phyloP scores from a whole-genome alignment of 352 stramenopile genomes.

The Phytophthora meadii region DNA sequence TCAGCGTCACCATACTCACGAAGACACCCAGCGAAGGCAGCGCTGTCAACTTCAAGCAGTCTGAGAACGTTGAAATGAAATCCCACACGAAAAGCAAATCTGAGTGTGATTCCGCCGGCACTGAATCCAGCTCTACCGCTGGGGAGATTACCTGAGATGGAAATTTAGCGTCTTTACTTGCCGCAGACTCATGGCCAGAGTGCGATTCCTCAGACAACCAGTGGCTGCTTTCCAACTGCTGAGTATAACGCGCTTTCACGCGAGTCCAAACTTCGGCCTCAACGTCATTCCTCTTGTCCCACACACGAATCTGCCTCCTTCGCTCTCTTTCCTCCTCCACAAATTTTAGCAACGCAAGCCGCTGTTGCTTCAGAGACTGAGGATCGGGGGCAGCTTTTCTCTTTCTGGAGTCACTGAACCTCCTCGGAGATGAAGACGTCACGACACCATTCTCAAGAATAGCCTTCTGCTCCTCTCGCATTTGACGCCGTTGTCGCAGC shows the following conservation, averaged over 20 bases:
- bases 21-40: slow-evolving; percentile 65
- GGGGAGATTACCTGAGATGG: slow-evolving; percentile 41
- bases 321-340: slow-evolving; percentile 73
- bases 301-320: slow-evolving; percentile 59
- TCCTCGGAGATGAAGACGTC: slow-evolving; percentile 44
- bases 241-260: slow-evolving; percentile 55
- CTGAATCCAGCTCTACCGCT: slow-evolving; percentile 43
- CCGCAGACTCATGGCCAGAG: not conserved
- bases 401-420: slow-evolving; percentile 30
- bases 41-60: slow-evolving; percentile 58
- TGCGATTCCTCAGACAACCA: not conserved
- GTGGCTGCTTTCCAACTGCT: slow-evolving; percentile 13
- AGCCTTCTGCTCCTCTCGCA: slow-evolving; percentile 73
- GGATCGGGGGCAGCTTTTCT: slow-evolving; percentile 28
- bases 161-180: slow-evolving; percentile 32
- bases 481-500: slow-evolving; percentile 61
- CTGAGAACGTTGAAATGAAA: slow-evolving; percentile 76
- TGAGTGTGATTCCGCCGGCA: slow-evolving; percentile 50
- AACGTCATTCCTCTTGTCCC: slow-evolving; percentile 56
- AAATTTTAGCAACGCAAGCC: slow-evolving; percentile 70
- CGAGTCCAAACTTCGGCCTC: slow-evolving; percentile 62
- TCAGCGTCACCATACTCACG: slow-evolving; percentile 55
- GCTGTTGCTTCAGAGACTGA: slow-evolving; percentile 50
- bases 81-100: slow-evolving; percentile 85
- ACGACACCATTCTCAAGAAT: slow-evolving; percentile 82